Conservation (phyloP, 2,329 filamentous ascomycete genomes). For the Neurospora sp. region DNA sequence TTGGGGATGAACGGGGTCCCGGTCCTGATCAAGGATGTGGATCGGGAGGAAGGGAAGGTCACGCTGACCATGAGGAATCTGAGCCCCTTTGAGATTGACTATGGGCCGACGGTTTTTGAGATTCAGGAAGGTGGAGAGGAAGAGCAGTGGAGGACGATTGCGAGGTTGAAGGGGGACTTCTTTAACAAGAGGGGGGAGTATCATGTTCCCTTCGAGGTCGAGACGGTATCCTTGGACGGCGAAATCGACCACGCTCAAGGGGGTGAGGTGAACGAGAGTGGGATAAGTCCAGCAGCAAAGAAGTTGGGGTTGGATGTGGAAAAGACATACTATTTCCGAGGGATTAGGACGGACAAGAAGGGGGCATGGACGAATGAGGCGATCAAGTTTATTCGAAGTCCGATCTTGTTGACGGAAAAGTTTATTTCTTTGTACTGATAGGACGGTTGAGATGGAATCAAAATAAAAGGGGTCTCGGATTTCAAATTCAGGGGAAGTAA, state of each 20-base stretch:
- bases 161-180: conserved; percentile 21
- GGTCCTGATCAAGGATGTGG: neutral
- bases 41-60: conserved; percentile 6
- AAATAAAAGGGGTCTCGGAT: neutral
- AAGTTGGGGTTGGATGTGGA: conserved; percentile 8
- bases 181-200: conserved; percentile 20
- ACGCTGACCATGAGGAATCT: conserved; percentile 21
- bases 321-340: neutral
- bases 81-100: conserved; percentile 24
- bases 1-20: conserved; percentile 15
- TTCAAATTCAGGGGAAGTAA: neutral
- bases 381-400: conserved; percentile 10
- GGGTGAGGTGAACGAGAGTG: neutral
- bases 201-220: conserved; percentile 20
- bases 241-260: neutral
- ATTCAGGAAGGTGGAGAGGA: conserved; percentile 19
- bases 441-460: neutral
- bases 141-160: conserved; percentile 10
- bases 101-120: conserved; percentile 23
- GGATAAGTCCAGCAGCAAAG: neutral
- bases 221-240: neutral
- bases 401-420: conserved; percentile 5
- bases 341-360: conserved; percentile 3
- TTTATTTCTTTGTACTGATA: conserved; percentile 1
- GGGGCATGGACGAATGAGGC: conserved; percentile 14